A percentile compares a stretch with the other conserved stretches of the same genome.
Evolutionary conservation across 108 stramenopile genomes (phyloP).

Genomic region (Mediolabrus comicus): DNA sequence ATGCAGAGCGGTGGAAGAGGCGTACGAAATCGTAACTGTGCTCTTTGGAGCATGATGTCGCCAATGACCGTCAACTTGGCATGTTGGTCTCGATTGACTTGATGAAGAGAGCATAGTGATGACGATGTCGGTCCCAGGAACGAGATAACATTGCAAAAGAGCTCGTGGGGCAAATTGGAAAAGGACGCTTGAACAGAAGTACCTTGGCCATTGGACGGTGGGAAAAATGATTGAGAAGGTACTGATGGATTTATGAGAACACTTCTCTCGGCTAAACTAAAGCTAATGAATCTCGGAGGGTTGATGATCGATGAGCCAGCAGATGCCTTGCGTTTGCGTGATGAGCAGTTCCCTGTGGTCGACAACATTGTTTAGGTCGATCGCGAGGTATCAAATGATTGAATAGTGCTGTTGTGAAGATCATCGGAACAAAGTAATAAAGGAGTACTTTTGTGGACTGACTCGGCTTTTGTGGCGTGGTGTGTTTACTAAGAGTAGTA

Average conservation of each 20-base stretch:
- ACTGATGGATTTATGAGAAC: background rate
- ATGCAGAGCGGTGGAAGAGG: background rate
- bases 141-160: slow-evolving; percentile 18
- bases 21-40: slow-evolving; percentile 12
- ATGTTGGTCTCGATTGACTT: slow-evolving; percentile 4
- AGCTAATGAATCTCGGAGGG: slow-evolving; percentile 7
- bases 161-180: slow-evolving; percentile 7
- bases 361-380: background rate
- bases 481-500: background rate
- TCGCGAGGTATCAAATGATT: too few relatives aligned
- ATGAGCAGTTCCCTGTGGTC: too few relatives aligned
- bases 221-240: background rate
- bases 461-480: background rate
- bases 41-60: slow-evolving; percentile 20
- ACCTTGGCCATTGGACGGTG: background rate
- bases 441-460: too few relatives aligned
- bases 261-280: background rate
- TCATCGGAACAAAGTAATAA: too few relatives aligned
- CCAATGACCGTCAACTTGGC: slow-evolving; percentile 11
- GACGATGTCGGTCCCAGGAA: slow-evolving; percentile 27
- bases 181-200: background rate
- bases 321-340: slow-evolving; percentile 8
- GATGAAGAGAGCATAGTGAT: slow-evolving; percentile 11
- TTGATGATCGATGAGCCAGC: background rate
- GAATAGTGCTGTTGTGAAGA: too few relatives aligned